These are phyloP conservation scores for Lyophyllum semitale DNA, from an alignment of 768 basidiomycete genomes.

Conservation along the genomic window DNA sequence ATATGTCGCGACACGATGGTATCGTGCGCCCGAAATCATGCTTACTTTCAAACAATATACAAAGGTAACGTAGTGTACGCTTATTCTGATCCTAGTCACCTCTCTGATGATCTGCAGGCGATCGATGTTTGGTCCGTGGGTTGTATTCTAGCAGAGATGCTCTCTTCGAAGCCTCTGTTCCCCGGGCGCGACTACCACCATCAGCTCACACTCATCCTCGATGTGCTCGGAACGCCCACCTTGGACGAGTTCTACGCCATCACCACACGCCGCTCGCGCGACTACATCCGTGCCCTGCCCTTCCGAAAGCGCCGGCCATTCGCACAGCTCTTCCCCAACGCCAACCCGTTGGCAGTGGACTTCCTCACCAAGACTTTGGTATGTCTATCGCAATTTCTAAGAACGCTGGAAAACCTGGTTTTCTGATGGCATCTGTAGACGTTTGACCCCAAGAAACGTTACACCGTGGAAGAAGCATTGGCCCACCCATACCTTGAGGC, in stretches of 20 bases:
- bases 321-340: constrained; percentile 85
- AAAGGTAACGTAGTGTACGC: constrained; percentile 55
- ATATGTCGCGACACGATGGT: constrained; percentile 99
- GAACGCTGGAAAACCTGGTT: background rate
- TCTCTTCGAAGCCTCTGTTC: constrained; percentile 95
- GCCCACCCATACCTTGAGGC: constrained; percentile 95
- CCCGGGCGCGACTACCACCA: constrained; percentile 97
- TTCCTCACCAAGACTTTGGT: constrained; percentile 84
- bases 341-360: constrained; percentile 70
- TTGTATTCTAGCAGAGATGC: constrained; percentile 93
- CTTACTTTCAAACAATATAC: constrained; percentile 99
- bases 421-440: constrained; percentile 50
- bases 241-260: constrained; percentile 98
- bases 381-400: constrained; percentile 18
- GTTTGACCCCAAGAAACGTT: constrained; percentile 96
- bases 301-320: constrained; percentile 90
- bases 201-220: constrained; percentile 92
- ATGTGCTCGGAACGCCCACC: constrained; percentile 95
- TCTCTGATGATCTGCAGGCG: constrained; percentile 44
- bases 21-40: constrained; percentile 99
- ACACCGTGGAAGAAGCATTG: constrained; percentile 91
- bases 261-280: constrained; percentile 86
- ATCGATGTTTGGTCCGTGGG: constrained; percentile 90
- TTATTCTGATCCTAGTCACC: constrained; percentile 9
- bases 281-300: constrained; percentile 93